These are phyloP conservation scores for Lipomyces oligophaga DNA, from an alignment of 805 yeast species.

Conservation along the genomic window DNA sequence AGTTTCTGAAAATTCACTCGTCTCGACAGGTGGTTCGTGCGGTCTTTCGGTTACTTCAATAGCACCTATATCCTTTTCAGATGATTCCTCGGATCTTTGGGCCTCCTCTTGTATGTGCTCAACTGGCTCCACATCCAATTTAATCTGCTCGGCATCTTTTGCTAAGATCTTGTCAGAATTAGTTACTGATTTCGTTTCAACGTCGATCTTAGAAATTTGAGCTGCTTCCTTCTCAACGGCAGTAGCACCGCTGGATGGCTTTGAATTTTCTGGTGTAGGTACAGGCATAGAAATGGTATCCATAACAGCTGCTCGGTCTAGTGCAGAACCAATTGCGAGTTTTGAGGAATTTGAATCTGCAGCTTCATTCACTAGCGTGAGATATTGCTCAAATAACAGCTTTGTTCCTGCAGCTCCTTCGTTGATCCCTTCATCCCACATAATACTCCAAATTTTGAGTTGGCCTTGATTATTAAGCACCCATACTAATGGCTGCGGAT, in stretches of 20 bases:
- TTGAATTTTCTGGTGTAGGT: neutral
- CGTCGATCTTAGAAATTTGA: neutral
- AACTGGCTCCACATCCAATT: too few relatives aligned
- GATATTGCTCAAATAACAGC: neutral
- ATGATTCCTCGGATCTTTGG: too few relatives aligned
- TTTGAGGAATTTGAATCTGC: neutral
- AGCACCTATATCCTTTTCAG: too few relatives aligned
- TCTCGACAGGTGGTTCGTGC: too few relatives aligned
- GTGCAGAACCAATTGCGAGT: too few relatives aligned
- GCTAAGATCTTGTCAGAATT: too few relatives aligned
- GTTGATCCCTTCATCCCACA: constrained; percentile 52
- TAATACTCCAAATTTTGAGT: constrained; percentile 61
- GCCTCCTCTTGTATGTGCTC: too few relatives aligned
- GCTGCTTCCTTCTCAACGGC: neutral
- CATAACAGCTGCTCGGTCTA: too few relatives aligned
- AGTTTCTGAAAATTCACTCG: too few relatives aligned
- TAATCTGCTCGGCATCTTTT: too few relatives aligned
- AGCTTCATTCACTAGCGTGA: neutral
- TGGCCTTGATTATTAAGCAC: constrained; percentile 60
- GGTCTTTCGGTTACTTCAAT: too few relatives aligned
- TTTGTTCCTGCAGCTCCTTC: constrained; percentile 20
- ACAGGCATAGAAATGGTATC: too few relatives aligned
- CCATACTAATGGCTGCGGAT: constrained; percentile 64
- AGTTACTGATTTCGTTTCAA: neutral
- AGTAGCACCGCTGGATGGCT: neutral